A percentile compares a stretch with the other conserved stretches of the same genome.
Evolutionary conservation across 352 stramenopile species (phyloP).

Genomic region (Salisapilia sapeloensis): DNA sequence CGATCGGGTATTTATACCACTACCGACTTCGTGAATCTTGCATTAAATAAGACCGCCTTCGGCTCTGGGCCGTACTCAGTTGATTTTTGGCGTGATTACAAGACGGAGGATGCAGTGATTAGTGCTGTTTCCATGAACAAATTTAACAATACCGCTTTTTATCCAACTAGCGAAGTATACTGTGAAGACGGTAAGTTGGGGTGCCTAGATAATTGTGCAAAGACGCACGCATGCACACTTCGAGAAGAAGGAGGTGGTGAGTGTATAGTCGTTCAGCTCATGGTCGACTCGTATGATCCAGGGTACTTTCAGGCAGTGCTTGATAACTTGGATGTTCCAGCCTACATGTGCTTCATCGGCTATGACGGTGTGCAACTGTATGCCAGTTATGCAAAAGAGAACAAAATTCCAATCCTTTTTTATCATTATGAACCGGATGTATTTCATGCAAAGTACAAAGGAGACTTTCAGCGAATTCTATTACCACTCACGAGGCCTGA

Average conservation of each 20-base stretch:
- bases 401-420: slow-evolving; percentile 16
- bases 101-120: slow-evolving; percentile 1
- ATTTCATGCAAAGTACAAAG: slow-evolving; percentile 17
- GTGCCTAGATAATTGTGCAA: slow-evolving; percentile 25
- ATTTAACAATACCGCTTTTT: slow-evolving; percentile 5
- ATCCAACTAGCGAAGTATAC: slow-evolving; percentile 7
- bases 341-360: slow-evolving; percentile 49
- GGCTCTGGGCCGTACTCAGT: neutral
- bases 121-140: neutral
- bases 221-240: slow-evolving; percentile 18
- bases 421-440: slow-evolving; percentile 34
- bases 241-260: slow-evolving; percentile 10
- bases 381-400: slow-evolving; percentile 9
- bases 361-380: slow-evolving; percentile 17
- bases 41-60: slow-evolving; percentile 4
- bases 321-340: slow-evolving; percentile 23
- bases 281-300: slow-evolving; percentile 19
- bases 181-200: slow-evolving; percentile 18
- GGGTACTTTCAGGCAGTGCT: slow-evolving; percentile 26
- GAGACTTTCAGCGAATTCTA: slow-evolving; percentile 21
- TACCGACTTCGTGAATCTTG: slow-evolving; percentile 10
- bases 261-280: slow-evolving; percentile 29
- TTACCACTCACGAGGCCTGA: slow-evolving; percentile 14
- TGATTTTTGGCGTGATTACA: slow-evolving; percentile 9
- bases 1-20: slow-evolving; percentile 21